Evolutionary conservation across 805 yeast genomes (phyloP), one percentile per base, ranked within the genome.

Genomic region (Wickerhamiella domercqiae): DNA sequence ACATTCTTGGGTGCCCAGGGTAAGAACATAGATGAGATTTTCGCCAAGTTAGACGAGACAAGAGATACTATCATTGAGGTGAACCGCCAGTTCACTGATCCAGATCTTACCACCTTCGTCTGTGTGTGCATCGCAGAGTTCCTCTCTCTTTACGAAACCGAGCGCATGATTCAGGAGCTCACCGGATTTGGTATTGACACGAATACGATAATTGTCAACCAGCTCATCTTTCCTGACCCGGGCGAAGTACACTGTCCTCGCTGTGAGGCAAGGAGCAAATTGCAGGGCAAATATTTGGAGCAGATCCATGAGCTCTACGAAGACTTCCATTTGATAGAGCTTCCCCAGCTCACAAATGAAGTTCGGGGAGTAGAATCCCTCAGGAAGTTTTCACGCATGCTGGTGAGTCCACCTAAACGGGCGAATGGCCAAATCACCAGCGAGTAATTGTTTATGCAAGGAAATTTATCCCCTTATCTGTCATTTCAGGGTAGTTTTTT

Each of bases 121-220:
- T 90, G 96, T 62, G 98, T 90, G 32, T 90, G 99, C 62, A 90
- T 90, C 47, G 83, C 96, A 35, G 99, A 90, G 63, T 90, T 90
- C 61, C 68, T 90, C 54, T 86, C 97, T 1, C 66, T 90, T 34
- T 90, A 90, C 60, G 99, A 90, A 61, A 87, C 97, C 15, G 99
- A 90, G 63, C 76, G 99, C 63, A 73, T 90, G 75, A 81, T 90
- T 48, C 99, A 90, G 64, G 99, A 90, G 58, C 71, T 90, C 57
- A 78, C 84, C 61, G 75, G 87, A 38, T 90, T 82, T 61, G 80
- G 84, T 47, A 90, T 90, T 78, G 99, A 90, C 59, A 94, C 93
- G 45, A 87, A 84, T 60, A 79, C 95, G 28, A 90, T 90, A 52
- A 86, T 90, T 45, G 94, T 93, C 38, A 90, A 90, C 63, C 98